Evolutionary conservation across 2,329 filamentous ascomycete genomes (phyloP).

Genomic region (Didymosphaeria variabile): DNA sequence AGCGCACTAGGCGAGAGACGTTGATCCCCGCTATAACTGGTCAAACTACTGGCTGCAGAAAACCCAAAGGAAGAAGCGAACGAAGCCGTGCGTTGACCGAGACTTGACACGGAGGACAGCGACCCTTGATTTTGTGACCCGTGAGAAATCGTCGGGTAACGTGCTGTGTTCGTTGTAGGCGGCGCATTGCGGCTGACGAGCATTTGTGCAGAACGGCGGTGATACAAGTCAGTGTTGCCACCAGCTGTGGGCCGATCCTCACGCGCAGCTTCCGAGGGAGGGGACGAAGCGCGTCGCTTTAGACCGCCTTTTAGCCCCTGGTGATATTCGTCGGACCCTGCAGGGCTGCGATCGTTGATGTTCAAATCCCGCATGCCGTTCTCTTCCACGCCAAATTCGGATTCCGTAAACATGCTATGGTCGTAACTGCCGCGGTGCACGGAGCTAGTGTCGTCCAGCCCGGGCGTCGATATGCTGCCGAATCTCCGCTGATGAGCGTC

Average conservation of each 20-base stretch:
- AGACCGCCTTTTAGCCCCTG: constrained; percentile 61
- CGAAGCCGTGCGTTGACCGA: constrained; percentile 67
- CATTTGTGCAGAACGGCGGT: constrained; percentile 64
- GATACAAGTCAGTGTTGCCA: constrained; percentile 59
- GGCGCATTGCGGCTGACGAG: constrained; percentile 64
- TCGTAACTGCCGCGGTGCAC: constrained; percentile 71
- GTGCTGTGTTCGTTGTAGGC: constrained; percentile 5
- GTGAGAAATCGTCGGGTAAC: constrained; percentile 49
- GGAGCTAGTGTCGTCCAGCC: constrained; percentile 61
- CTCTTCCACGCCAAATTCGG: constrained; percentile 64
- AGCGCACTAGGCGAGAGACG: constrained; percentile 68
- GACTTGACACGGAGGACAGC: constrained; percentile 71
- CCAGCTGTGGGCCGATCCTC: constrained; percentile 56
- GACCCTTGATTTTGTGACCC: constrained; percentile 68
- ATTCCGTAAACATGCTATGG: constrained; percentile 61
- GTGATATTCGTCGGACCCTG: constrained; percentile 55
- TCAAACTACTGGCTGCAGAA: constrained; percentile 71
- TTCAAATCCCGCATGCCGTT: constrained; percentile 61
- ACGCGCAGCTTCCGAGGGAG: constrained; percentile 64
- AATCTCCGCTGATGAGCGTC: constrained; percentile 54
- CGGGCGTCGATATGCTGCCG: constrained; percentile 57
- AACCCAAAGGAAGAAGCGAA: constrained; percentile 68
- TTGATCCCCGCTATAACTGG: constrained; percentile 70
- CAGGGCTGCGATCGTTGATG: constrained; percentile 62
- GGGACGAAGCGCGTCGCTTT: constrained; percentile 72